Evolutionary conservation across 139 green algal genomes (phyloP).

Genomic region (Gonium pectorale): DNA sequence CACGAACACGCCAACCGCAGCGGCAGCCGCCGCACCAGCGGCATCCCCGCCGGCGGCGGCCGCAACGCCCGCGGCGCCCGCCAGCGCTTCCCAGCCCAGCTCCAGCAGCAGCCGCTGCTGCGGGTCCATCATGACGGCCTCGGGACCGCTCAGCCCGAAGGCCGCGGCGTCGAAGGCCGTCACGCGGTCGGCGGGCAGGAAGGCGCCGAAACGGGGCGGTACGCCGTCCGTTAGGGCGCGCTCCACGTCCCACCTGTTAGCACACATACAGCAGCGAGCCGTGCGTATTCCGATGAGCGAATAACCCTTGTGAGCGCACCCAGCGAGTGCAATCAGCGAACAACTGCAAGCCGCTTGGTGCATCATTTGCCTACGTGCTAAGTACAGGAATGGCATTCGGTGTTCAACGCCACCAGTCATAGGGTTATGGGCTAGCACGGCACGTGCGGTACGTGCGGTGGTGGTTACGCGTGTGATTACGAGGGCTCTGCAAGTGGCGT

Average conservation of each 20-base stretch:
- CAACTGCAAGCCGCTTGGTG: too few relatives aligned
- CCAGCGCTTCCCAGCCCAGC: slow-evolving; percentile 41
- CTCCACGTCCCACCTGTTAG: slow-evolving; percentile 69
- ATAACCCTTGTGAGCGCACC: neutral
- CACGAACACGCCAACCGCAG: slow-evolving; percentile 55
- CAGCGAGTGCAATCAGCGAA: neutral
- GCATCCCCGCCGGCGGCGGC: neutral
- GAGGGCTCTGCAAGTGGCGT: neutral
- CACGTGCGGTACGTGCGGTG: too few relatives aligned
- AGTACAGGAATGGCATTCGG: too few relatives aligned
- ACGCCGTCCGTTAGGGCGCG: slow-evolving; percentile 39
- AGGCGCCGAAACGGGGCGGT: slow-evolving; percentile 73
- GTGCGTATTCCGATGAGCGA: neutral
- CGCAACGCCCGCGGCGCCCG: neutral
- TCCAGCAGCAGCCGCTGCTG: slow-evolving; percentile 91
- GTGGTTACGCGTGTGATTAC: neutral
- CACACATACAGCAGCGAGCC: neutral
- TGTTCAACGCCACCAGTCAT: too few relatives aligned
- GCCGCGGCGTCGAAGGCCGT: slow-evolving; percentile 77
- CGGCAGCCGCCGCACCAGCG: neutral
- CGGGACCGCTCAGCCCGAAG: slow-evolving; percentile 74
- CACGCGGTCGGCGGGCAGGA: slow-evolving; percentile 48
- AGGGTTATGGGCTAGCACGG: too few relatives aligned
- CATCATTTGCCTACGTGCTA: too few relatives aligned
- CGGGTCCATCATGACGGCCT: slow-evolving; percentile 87